These are phyloP conservation scores for Beauveria caledonica DNA, from an alignment of 2,329 filamentous ascomycete species.

Conservation along the genomic window DNA sequence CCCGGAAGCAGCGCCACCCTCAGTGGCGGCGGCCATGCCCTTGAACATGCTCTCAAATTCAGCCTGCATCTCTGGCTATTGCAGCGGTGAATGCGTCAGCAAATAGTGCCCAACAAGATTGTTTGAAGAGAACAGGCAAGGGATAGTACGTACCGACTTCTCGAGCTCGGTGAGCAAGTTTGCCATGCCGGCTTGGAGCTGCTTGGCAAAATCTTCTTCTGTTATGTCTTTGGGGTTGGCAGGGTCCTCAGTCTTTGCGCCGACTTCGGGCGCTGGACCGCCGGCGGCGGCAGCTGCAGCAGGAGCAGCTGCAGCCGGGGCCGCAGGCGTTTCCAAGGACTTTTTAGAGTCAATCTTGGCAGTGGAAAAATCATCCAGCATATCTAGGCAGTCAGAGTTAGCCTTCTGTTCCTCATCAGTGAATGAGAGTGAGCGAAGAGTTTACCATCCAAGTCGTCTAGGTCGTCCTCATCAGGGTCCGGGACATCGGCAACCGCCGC, in stretches of 20 bases:
- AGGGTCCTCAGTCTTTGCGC: conserved; percentile 11
- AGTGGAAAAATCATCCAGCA: conserved; percentile 83
- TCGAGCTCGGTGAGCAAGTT: conserved; percentile 67
- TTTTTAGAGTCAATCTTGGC: conserved; percentile 38
- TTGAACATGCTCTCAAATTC: conserved; percentile 75
- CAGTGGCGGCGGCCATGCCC: conserved; percentile 52
- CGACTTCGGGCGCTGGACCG: conserved; percentile 12
- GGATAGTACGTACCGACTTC: conserved; percentile 35
- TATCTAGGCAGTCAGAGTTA: conserved; percentile 48
- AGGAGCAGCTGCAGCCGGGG: conserved; percentile 19
- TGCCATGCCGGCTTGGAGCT: conserved; percentile 87
- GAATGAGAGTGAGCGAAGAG: not conserved
- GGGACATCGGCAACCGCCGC: conserved; percentile 48
- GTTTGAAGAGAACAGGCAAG: not conserved
- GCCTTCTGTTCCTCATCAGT: not conserved
- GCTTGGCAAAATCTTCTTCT: conserved; percentile 75
- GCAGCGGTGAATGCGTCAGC: not conserved
- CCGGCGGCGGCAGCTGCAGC: conserved; percentile 10
- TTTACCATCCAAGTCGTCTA: conserved; percentile 84
- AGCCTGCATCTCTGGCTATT: conserved; percentile 61
- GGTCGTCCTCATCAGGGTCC: conserved; percentile 86
- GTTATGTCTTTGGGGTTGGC: conserved; percentile 36
- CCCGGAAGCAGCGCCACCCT: conserved; percentile 28
- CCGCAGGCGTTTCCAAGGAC: conserved; percentile 17
- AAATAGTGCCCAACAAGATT: not conserved